Conservation (phyloP, 768 basidiomycete genomes). For the Trametes cingulata region DNA sequence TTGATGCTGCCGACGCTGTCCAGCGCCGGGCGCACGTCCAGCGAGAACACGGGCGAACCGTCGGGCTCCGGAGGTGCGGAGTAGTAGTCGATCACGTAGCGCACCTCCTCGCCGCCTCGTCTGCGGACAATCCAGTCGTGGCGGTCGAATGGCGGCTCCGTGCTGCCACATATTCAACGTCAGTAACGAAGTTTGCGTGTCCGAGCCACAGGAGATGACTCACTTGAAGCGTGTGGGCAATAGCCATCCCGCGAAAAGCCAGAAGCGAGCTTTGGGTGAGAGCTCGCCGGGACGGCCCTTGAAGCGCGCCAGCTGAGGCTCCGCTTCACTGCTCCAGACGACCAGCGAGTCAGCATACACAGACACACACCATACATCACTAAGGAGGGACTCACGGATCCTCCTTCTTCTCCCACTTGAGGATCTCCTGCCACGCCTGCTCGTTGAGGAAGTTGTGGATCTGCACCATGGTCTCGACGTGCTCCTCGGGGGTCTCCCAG, state of each 20-base stretch:
- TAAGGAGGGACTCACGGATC: constrained; percentile 49
- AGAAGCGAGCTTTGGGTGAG: constrained; percentile 91
- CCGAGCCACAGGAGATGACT: constrained; percentile 31
- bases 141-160: constrained; percentile 88
- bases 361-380: background rate
- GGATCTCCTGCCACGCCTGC: constrained; percentile 92
- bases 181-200: constrained; percentile 1
- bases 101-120: constrained; percentile 75
- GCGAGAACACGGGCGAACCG: constrained; percentile 91
- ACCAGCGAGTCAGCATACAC: background rate
- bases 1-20: constrained; percentile 80
- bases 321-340: constrained; percentile 51
- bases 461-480: constrained; percentile 95
- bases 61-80: constrained; percentile 86
- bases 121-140: constrained; percentile 97
- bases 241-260: constrained; percentile 84
- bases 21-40: constrained; percentile 94
- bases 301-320: constrained; percentile 79
- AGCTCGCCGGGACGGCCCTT: constrained; percentile 89
- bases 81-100: constrained; percentile 99
- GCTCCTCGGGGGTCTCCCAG: constrained; percentile 96
- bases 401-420: constrained; percentile 83
- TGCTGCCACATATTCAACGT: constrained; percentile 43
- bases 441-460: constrained; percentile 99
- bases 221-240: constrained; percentile 91